These are phyloP conservation scores for Schrenkiella parvula DNA, from an alignment of 345 rosid genomes.

Conservation along the genomic window DNA sequence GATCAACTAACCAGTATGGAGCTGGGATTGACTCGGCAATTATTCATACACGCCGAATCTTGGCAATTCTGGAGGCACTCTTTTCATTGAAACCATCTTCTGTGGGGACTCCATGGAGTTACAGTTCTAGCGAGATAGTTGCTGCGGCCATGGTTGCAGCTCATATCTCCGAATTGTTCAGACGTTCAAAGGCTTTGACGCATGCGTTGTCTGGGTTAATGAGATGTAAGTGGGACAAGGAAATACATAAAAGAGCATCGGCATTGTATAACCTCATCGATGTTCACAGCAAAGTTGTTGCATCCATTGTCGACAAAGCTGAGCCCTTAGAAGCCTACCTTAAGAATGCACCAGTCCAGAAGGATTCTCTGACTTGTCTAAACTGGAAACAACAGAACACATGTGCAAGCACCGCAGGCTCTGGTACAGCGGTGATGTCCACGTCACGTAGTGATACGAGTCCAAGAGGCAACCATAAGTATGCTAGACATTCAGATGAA, in stretches of 20 bases:
- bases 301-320: slow-evolving; percentile 89
- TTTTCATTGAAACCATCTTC: slow-evolving; percentile 92
- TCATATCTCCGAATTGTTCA: slow-evolving; percentile 86
- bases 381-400: slow-evolving; percentile 46
- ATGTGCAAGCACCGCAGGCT: slow-evolving; percentile 34
- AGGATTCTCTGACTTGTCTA: slow-evolving; percentile 41
- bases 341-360: slow-evolving; percentile 59
- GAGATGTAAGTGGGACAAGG: slow-evolving; percentile 91
- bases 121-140: slow-evolving; percentile 91
- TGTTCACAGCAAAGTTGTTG: slow-evolving; percentile 89
- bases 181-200: slow-evolving; percentile 88
- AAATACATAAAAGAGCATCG: slow-evolving; percentile 73
- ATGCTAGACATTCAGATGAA: slow-evolving; percentile 44
- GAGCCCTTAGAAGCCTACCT: slow-evolving; percentile 82
- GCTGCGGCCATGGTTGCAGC: slow-evolving; percentile 99
- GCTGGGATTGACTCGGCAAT: slow-evolving; percentile 66
- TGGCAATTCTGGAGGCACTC: slow-evolving; percentile 87
- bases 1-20: slow-evolving; percentile 52
- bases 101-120: slow-evolving; percentile 90
- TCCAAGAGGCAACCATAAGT: slow-evolving; percentile 40
- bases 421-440: slow-evolving; percentile 45
- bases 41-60: slow-evolving; percentile 85
- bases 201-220: slow-evolving; percentile 76
- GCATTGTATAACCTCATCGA: slow-evolving; percentile 90
- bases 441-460: slow-evolving; percentile 39